These are phyloP conservation scores for Creolimax fragrantissima DNA, from an alignment of 78 protist genomes.

Conservation along the genomic window DNA sequence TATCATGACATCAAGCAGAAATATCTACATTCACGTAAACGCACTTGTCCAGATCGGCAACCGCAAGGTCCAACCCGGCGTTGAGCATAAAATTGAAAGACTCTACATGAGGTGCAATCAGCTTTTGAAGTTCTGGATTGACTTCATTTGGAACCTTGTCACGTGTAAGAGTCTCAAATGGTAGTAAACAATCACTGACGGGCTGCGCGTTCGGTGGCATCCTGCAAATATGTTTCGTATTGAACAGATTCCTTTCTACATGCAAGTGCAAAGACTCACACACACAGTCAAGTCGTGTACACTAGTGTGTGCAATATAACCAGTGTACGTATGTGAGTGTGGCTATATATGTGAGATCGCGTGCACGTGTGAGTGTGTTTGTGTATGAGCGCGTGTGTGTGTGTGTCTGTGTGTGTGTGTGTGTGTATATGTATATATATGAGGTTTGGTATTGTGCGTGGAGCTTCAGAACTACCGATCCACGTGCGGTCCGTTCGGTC, in stretches of 20 bases:
- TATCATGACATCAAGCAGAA: too few species aligned
- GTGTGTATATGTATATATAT: background rate
- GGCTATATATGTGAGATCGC: background rate
- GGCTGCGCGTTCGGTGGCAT: background rate
- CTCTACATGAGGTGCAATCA: background rate
- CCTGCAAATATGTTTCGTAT: background rate
- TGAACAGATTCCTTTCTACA: background rate
- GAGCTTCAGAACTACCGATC: background rate
- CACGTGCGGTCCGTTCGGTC: background rate
- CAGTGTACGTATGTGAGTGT: background rate
- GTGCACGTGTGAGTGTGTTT: background rate
- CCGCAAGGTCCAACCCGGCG: conserved; percentile 4
- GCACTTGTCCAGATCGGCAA: background rate
- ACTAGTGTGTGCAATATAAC: background rate
- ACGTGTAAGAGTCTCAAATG: background rate
- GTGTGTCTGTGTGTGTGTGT: background rate
- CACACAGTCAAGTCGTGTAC: background rate
- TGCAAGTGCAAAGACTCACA: background rate
- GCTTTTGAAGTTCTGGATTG: background rate
- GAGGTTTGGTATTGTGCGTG: background rate
- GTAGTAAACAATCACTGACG: background rate
- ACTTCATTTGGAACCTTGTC: background rate
- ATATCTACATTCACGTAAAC: background rate
- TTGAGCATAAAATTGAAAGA: background rate
- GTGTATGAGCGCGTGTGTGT: background rate